phyloP scores from a whole-genome alignment of 2,329 filamentous ascomycete species.

The Mycogone perniciosa region DNA sequence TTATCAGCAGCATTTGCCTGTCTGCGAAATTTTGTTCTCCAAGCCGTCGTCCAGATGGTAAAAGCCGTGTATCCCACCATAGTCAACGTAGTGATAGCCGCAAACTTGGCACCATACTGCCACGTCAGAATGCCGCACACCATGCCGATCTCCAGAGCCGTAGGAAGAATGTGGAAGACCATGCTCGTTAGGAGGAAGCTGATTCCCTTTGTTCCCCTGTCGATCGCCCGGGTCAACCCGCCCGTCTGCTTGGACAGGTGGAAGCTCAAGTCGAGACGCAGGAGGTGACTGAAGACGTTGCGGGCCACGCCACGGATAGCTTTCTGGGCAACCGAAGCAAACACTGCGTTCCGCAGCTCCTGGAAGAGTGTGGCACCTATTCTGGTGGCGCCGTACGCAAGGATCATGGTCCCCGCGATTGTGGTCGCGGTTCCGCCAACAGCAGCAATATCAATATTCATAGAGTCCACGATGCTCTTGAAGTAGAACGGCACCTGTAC shows the following conservation, averaged over 20 bases:
- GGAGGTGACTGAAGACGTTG: constrained; percentile 86
- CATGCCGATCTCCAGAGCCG: constrained; percentile 86
- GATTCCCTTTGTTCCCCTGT: constrained; percentile 96
- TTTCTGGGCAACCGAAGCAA: constrained; percentile 94
- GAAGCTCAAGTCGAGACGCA: constrained; percentile 86
- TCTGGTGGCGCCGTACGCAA: constrained; percentile 84
- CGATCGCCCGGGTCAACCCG: constrained; percentile 86
- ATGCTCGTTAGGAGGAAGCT: constrained; percentile 95
- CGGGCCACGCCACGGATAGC: constrained; percentile 86
- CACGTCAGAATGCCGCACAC: constrained; percentile 96
- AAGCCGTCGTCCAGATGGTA: constrained; percentile 92
- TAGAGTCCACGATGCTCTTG: constrained; percentile 93
- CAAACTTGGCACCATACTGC: constrained; percentile 89
- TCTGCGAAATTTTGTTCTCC: constrained; percentile 93
- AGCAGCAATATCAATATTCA: constrained; percentile 90
- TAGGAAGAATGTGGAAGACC: constrained; percentile 96
- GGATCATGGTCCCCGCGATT: constrained; percentile 84
- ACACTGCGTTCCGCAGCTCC: constrained; percentile 91
- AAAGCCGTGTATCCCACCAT: constrained; percentile 97
- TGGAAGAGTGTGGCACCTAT: constrained; percentile 87
- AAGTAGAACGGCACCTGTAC: constrained; percentile 99
- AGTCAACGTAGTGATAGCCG: constrained; percentile 79
- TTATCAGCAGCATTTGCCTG: constrained; percentile 96
- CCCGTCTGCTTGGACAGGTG: constrained; percentile 93
- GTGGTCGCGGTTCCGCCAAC: constrained; percentile 84